phyloP scores from a whole-genome alignment of 1,139 yeast species.

The Candida gigantensis region DNA sequence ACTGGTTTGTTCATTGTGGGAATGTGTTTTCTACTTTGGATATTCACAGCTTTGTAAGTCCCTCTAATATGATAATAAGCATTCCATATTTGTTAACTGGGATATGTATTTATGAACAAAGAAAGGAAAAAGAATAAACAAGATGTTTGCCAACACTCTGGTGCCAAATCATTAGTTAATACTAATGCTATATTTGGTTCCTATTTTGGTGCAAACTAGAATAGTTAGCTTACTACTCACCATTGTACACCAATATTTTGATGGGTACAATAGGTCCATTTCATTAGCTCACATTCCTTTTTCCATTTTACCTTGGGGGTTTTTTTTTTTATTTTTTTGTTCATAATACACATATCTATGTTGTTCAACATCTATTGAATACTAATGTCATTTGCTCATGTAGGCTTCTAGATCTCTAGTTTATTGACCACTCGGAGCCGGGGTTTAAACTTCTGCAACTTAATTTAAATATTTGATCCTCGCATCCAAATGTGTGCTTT shows the following conservation, averaged over 20 bases:
- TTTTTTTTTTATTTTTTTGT: constrained; percentile 1
- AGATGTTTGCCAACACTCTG: constrained; percentile 93
- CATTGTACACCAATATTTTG: constrained; percentile 40
- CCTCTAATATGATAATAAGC: no score
- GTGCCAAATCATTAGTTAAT: constrained; percentile 56
- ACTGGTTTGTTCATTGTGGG: no score
- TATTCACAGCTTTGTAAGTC: no score
- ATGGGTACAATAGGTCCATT: constrained; percentile 66
- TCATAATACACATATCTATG: constrained; percentile 2
- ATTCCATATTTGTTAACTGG: no score
- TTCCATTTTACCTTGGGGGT: background rate
- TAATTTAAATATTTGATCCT: no score
- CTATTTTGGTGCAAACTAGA: constrained; percentile 98
- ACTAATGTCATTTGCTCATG: no score
- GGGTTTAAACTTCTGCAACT: no score
- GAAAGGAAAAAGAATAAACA: background rate
- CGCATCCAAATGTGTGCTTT: no score
- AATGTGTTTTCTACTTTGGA: background rate
- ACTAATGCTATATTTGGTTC: constrained; percentile 65
- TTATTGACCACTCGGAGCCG: no score
- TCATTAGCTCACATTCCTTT: constrained; percentile 43
- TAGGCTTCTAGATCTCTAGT: no score
- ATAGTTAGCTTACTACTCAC: constrained; percentile 72
- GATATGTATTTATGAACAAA: background rate
- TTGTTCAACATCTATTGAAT: background rate